phyloP scores from a whole-genome alignment of 768 basidiomycete genomes.

The Mycena capillaripes region DNA sequence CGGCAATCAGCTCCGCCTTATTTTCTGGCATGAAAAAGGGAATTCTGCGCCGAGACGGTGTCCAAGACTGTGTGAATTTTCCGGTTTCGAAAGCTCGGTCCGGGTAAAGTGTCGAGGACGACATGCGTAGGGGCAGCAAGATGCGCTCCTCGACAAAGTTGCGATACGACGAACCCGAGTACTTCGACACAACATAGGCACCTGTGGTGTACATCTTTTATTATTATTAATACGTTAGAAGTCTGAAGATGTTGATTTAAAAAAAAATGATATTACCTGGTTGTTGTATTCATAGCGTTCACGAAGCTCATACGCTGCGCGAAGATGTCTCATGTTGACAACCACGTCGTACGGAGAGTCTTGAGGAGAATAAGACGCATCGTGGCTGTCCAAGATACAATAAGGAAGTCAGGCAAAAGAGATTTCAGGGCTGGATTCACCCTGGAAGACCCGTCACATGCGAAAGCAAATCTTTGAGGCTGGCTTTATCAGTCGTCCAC shows the following conservation, averaged over 20 bases:
- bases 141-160: slow-evolving; percentile 59
- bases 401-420: neutral
- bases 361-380: slow-evolving; percentile 39
- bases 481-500: slow-evolving; percentile 53
- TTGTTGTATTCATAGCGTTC: slow-evolving; percentile 51
- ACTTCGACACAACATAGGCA: slow-evolving; percentile 46
- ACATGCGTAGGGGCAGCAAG: slow-evolving; percentile 57
- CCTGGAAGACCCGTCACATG: slow-evolving; percentile 54
- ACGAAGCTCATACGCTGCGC: slow-evolving; percentile 49
- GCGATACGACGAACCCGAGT: slow-evolving; percentile 42
- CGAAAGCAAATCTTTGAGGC: slow-evolving; percentile 50
- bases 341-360: slow-evolving; percentile 45
- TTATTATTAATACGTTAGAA: neutral
- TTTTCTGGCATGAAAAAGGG: slow-evolving; percentile 39
- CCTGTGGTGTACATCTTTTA: slow-evolving; percentile 53
- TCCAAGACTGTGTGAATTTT: slow-evolving; percentile 35
- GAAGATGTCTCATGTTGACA: slow-evolving; percentile 43
- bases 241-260: neutral
- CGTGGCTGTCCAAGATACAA: slow-evolving; percentile 41
- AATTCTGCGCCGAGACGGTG: slow-evolving; percentile 16
- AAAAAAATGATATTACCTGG: slow-evolving; percentile 37
- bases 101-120: slow-evolving; percentile 52
- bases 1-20: slow-evolving; percentile 43
- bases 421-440: slow-evolving; percentile 31
- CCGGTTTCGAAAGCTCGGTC: slow-evolving; percentile 48